Conservation (phyloP, 768 basidiomycete species). For the Mycena polygramma region DNA sequence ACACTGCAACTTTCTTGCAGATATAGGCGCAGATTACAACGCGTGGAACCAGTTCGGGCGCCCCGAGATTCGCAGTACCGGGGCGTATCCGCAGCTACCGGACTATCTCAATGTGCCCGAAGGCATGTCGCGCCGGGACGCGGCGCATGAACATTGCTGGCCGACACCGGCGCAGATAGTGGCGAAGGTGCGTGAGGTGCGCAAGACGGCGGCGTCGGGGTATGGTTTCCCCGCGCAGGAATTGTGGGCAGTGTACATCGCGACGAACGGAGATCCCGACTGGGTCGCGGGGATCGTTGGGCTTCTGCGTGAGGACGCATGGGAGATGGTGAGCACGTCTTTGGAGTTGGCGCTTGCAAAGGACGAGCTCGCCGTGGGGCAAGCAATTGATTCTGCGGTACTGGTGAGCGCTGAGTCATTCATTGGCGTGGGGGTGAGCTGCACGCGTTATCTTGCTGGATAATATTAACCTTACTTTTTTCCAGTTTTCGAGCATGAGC, state of each 20-base stretch:
- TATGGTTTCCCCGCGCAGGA: neutral
- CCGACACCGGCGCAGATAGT: constrained; percentile 57
- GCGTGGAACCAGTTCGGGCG: constrained; percentile 58
- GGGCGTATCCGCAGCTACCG: constrained; percentile 54
- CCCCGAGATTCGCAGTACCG: neutral
- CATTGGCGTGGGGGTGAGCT: constrained; percentile 30
- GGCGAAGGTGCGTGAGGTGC: constrained; percentile 49
- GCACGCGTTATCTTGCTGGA: too few species aligned
- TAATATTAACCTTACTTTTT: too few species aligned
- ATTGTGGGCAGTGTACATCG: constrained; percentile 57
- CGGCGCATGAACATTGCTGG: constrained; percentile 56
- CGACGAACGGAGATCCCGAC: constrained; percentile 57
- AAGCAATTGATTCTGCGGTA: constrained; percentile 34
- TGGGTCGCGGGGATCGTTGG: constrained; percentile 57
- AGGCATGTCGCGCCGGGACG: constrained; percentile 39
- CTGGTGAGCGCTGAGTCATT: constrained; percentile 25
- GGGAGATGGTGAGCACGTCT: constrained; percentile 53
- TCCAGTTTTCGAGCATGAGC: too few species aligned
- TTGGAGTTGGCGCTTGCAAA: constrained; percentile 16
- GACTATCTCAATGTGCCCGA: constrained; percentile 38
- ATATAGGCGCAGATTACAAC: constrained; percentile 50
- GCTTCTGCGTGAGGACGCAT: constrained; percentile 49
- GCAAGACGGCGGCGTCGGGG: constrained; percentile 15
- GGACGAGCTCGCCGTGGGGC: constrained; percentile 22
- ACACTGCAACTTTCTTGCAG: constrained; percentile 58